Percentiles rank a stretch among this genome's conserved stretches.
Conservation (phyloP, 352 stramenopile species). For the Phytophthora crassamura region DNA sequence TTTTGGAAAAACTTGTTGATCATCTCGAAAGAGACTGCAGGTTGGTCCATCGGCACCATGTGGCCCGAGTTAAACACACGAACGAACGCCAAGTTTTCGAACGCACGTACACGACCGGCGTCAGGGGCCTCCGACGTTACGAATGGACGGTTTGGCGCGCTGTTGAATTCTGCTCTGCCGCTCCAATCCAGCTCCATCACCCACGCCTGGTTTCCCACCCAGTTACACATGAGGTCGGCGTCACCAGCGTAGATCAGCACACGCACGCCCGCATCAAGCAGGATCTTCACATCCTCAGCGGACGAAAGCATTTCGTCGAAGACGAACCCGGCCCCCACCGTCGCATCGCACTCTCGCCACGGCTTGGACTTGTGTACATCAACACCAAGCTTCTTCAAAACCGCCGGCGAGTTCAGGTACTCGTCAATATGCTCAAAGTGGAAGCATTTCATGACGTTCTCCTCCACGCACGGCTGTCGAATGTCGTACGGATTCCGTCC, state of each 20-base stretch:
- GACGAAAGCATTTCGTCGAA: conserved; percentile 97
- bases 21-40: conserved; percentile 90
- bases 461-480: conserved; percentile 53
- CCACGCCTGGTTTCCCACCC: conserved; percentile 96
- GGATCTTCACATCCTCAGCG: conserved; percentile 79
- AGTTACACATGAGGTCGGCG: conserved; percentile 98
- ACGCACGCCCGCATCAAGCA: conserved; percentile 75
- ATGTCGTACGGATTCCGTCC: conserved; percentile 83
- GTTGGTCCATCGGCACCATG: conserved; percentile 95
- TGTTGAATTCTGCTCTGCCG: conserved; percentile 89
- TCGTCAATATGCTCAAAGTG: conserved; percentile 70
- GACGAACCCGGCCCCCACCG: conserved; percentile 91
- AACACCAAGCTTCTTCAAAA: conserved; percentile 46
- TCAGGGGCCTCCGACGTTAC: conserved; percentile 29
- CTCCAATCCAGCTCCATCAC: conserved; percentile 93
- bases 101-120: conserved; percentile 55
- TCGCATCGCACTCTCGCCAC: conserved; percentile 94
- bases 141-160: conserved; percentile 42
- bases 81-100: conserved; percentile 91
- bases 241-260: conserved; percentile 97
- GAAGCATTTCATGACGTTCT: conserved; percentile 72
- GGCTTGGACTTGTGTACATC: conserved; percentile 56
- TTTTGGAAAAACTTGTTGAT: conserved; percentile 91
- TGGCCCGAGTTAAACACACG: conserved; percentile 95
- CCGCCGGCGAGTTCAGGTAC: conserved; percentile 72